Evolutionary conservation across 208 protist genomes (phyloP).

Genomic region (Trypanosoma melophagium): DNA sequence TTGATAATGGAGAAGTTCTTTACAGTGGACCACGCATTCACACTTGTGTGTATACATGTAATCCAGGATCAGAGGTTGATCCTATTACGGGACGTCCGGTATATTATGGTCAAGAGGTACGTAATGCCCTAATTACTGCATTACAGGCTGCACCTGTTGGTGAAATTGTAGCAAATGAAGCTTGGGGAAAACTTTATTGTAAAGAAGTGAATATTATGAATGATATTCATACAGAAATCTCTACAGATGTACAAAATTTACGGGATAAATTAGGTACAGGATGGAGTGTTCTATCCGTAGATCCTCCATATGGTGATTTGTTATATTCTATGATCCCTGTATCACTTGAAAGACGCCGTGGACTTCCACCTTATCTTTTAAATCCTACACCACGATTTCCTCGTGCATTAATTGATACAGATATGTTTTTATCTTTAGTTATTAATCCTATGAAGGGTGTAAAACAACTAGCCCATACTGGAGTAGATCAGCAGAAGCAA

Average conservation of each 20-base stretch:
- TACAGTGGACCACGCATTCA: constrained; percentile 84
- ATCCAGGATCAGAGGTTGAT: constrained; percentile 63
- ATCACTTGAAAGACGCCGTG: constrained; percentile 59
- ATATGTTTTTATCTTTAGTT: constrained; percentile 15
- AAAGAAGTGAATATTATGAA: constrained; percentile 39
- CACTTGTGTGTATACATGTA: constrained; percentile 81
- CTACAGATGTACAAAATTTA: constrained; percentile 22
- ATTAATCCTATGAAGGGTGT: constrained; percentile 56
- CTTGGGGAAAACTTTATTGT: constrained; percentile 49
- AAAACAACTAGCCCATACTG: constrained; percentile 5
- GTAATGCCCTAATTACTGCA: constrained; percentile 50
- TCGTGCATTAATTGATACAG: constrained; percentile 30
- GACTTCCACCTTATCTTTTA: constrained; percentile 45
- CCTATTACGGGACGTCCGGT: constrained; percentile 56
- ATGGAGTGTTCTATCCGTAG: constrained; percentile 55
- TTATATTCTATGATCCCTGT: constrained; percentile 61
- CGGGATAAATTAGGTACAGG: constrained; percentile 44
- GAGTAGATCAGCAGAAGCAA: background rate
- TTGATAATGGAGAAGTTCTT: constrained; percentile 47
- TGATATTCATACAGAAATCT: constrained; percentile 11
- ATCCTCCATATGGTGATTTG: constrained; percentile 37
- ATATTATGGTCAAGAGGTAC: constrained; percentile 67
- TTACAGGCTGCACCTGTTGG: constrained; percentile 57
- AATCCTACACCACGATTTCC: constrained; percentile 60
- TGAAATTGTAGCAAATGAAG: constrained; percentile 77